phyloP scores from a whole-genome alignment of 805 yeast species.

The Pachysolen tannophilus region DNA sequence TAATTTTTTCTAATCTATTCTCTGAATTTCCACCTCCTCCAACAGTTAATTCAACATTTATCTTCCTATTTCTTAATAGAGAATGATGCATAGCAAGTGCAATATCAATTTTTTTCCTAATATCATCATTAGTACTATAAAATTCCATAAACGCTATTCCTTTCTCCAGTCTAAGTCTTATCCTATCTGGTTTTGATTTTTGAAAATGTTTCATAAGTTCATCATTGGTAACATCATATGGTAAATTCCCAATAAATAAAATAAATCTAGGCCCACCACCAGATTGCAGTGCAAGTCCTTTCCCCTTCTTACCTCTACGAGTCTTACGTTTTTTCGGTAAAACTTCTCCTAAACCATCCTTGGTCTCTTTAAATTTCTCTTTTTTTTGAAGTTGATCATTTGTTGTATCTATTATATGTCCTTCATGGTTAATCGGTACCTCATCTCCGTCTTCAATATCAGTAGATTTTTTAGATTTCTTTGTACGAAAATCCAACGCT shows the following conservation, averaged over 20 bases:
- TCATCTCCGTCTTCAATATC: too few relatives aligned
- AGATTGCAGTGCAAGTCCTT: conserved; percentile 29
- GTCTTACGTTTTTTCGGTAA: conserved; percentile 63
- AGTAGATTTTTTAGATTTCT: conserved; percentile 11
- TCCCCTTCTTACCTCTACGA: conserved; percentile 70
- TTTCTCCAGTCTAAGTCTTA: conserved; percentile 75
- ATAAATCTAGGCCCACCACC: conserved; percentile 60
- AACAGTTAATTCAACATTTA: conserved; percentile 93
- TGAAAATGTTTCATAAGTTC: conserved; percentile 68
- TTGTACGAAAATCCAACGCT: conserved; percentile 48
- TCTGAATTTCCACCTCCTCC: conserved; percentile 96
- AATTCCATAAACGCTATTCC: conserved; percentile 93
- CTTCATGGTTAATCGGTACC: conserved; percentile 28
- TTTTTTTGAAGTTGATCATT: conserved; percentile 17
- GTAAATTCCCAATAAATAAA: conserved; percentile 85
- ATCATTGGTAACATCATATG: conserved; percentile 56
- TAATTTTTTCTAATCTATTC: conserved; percentile 58
- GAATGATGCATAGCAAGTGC: conserved; percentile 85
- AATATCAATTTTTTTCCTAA: conserved; percentile 72
- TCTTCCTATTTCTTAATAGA: conserved; percentile 57
- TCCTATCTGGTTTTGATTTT: conserved; percentile 59
- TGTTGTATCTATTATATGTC: conserved; percentile 25
- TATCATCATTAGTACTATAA: conserved; percentile 46
- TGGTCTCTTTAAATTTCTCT: conserved; percentile 22
- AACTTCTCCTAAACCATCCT: conserved; percentile 18